Evolutionary conservation across 148 eudicot genomes (phyloP), one percentile per base, ranked within the genome.

Genomic region (Rheum nobile): DNA sequence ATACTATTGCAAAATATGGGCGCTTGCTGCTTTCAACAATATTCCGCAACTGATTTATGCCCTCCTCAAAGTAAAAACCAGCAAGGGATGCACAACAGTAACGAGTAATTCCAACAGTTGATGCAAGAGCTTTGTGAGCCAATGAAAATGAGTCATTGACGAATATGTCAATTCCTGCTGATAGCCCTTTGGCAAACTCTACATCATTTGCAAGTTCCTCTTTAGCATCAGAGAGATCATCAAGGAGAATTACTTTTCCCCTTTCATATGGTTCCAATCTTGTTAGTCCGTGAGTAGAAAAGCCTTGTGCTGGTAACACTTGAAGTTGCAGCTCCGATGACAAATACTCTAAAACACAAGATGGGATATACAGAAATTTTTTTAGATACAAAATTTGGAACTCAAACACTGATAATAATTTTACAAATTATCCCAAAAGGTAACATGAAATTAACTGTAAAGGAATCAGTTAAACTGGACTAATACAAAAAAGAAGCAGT

Each of bases 61-160:
- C 71, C 78, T 86, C 90, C 77, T 88, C 91, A 78, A 90, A 88
- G 81, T 85, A 79, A 83, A 90, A 90, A 48, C 98, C 98, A 78
- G 96, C 93, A 72, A 93, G 72, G 75, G 82, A 87, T 37, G 87
- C 85, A 79, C 67, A 73, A 80, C 96, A 87, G 79, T 86, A 93
- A 59, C 84, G 82, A 84, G 98, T 85, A 76, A 90, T 79, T 77
- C 93, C 98, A 75, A 93, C 98, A 54, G 91, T 88, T 75, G 98
- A 93, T 50, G 93, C 93, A 79, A 88, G 88, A 85, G 86, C 76
- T 82, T 85, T 90, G 80, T 90, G 98, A 78, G 91, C 85, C 65
- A 80, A 78, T 52, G 91, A 87, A 85, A 93, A 88, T 50, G 91
- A 86, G 76, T 93, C 98, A 81, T 93, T 90, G 73, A 90, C 88